A percentile compares a stretch with the other conserved stretches of the same genome.
Evolutionary conservation across 306 rosid genomes (phyloP).

Genomic region (Abrus precatorius): DNA sequence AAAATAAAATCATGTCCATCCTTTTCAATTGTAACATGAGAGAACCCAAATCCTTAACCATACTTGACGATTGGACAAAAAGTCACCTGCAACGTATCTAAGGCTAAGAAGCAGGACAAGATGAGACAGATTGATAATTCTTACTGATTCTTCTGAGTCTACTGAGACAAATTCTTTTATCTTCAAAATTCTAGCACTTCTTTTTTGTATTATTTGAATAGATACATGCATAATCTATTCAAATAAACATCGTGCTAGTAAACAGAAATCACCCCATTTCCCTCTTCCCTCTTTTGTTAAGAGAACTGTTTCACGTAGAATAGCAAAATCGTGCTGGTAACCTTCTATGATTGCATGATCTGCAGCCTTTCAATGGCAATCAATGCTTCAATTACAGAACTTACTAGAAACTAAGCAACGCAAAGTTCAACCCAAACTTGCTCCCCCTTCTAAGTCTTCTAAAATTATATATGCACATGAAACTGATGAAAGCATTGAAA

Average conservation of each 20-base stretch:
- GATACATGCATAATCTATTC: background rate
- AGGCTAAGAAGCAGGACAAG: background rate
- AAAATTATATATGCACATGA: background rate
- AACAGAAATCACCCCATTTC: background rate
- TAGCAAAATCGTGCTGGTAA: background rate
- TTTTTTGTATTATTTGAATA: background rate
- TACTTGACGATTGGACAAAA: background rate
- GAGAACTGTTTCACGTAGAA: background rate
- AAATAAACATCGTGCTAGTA: background rate
- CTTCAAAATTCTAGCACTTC: background rate
- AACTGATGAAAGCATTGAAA: background rate
- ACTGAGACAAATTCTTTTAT: background rate
- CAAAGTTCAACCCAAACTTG: background rate
- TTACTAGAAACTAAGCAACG: background rate
- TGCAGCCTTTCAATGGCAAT: background rate
- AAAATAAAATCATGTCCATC: background rate
- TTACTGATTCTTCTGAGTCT: background rate
- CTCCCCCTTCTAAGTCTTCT: background rate
- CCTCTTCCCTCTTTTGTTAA: background rate
- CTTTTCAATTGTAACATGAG: background rate
- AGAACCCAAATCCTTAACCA: conserved; percentile 7
- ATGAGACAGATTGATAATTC: background rate
- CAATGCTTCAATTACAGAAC: background rate
- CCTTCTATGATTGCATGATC: background rate
- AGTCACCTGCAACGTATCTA: background rate